phyloP scores from a whole-genome alignment of 768 basidiomycete species.

The Galerina sulciceps region DNA sequence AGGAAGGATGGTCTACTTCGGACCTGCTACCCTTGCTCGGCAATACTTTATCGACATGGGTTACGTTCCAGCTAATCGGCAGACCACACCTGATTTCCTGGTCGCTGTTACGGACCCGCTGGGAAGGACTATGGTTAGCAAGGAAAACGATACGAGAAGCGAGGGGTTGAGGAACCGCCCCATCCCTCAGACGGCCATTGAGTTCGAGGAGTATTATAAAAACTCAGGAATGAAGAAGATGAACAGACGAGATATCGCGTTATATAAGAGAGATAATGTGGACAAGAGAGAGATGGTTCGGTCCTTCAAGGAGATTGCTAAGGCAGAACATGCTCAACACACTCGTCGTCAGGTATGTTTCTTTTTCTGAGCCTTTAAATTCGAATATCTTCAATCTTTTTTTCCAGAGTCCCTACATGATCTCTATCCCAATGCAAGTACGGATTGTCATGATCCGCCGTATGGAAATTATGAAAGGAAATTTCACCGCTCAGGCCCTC shows the following conservation, averaged over 20 bases:
- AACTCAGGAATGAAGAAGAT: conserved; percentile 25
- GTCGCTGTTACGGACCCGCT: conserved; percentile 63
- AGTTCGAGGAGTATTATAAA: conserved; percentile 46
- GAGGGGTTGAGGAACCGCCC: conserved; percentile 26
- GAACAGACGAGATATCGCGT: conserved; percentile 44
- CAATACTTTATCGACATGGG: conserved; percentile 79
- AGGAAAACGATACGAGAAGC: conserved; percentile 5
- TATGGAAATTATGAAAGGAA: conserved; percentile 44
- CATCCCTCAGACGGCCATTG: conserved; percentile 45
- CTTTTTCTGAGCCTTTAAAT: neutral
- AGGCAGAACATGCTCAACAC: conserved; percentile 55
- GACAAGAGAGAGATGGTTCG: conserved; percentile 41
- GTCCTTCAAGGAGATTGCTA: conserved; percentile 49
- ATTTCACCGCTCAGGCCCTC: conserved; percentile 32
- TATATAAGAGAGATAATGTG: conserved; percentile 50
- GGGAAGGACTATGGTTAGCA: conserved; percentile 45
- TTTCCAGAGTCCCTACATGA: conserved; percentile 39
- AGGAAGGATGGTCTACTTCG: conserved; percentile 79
- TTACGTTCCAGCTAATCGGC: conserved; percentile 59
- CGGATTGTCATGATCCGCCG: conserved; percentile 45
- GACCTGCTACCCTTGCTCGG: conserved; percentile 63
- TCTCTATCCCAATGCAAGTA: conserved; percentile 46
- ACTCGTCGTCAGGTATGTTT: conserved; percentile 30
- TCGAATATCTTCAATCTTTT: neutral
- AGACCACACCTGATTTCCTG: conserved; percentile 70